Base-by-base conservation (phyloP, 768 basidiomycete genomes). In the Panus rudis region DNA sequence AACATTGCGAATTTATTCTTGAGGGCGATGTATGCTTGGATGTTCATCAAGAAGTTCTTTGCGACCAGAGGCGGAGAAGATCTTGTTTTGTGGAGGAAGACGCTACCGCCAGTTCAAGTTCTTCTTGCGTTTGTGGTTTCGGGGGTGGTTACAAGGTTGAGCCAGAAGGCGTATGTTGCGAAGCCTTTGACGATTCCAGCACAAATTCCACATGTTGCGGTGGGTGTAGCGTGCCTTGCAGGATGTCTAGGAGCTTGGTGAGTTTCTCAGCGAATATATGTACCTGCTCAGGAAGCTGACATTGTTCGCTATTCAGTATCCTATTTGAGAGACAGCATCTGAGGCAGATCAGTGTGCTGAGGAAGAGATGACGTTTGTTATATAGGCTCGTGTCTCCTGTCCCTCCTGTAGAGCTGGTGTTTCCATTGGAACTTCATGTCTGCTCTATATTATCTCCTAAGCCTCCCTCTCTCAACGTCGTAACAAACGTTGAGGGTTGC, bases 1-100 rank as follows among this genome's bases (percentile, higher is more conserved):
- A 92, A 92, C 54, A 78, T 83, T 47, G 57, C 72, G 52, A 85
- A 83, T 56, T 69, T 87, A 48, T 61, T 68, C 0, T 70, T 72
- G 4, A 71, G 88, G 13, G 84, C 85, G 30, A 53, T 65, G 21
- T 89, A 85, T 57, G 75, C 76, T 31, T 62, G 71, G 46, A 52
- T 52, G 26, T 88, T 82, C 56, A 62, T 66, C 12, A 55, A 56
- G 4, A 46, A 46, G 2, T 88, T 70, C 58, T 85, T 79, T 62
- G 28, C 35, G 33, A 31, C 38, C 6, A 45, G 46, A 11, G 52
- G 49, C 3, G 52, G 43, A 2, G 42, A n/a, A 7, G 43, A 40
- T 28, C 4, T 53, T 34, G 45, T 54, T n/a, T 16, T 28, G 4
- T 59, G 53, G 59, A 40, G 34, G 4, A 50, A 45, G 11, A 51